A percentile compares a stretch with the other conserved stretches of the same genome.
Evolutionary conservation across 1,139 yeast genomes (phyloP).

Genomic region (Nakaseomyces nivariensis): DNA sequence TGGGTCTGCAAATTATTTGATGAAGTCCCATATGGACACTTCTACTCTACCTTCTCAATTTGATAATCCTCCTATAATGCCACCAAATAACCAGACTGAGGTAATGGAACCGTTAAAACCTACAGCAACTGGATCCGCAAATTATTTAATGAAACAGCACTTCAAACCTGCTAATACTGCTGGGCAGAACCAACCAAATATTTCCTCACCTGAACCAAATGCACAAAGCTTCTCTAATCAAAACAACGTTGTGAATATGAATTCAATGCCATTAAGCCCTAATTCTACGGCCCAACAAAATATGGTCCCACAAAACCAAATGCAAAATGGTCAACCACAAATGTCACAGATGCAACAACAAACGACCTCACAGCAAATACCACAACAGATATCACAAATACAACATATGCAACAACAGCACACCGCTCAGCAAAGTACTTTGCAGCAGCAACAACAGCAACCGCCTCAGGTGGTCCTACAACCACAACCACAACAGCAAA

Average conservation of each 20-base stretch:
- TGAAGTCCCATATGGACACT: constrained; percentile 17
- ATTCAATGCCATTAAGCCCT: neutral
- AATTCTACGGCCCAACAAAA: constrained; percentile 16
- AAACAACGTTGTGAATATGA: neutral
- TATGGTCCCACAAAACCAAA: constrained; percentile 6
- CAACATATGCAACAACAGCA: constrained; percentile 4
- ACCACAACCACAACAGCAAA: neutral
- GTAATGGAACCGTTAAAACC: constrained; percentile 19
- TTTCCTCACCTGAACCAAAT: constrained; percentile 6
- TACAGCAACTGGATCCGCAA: constrained; percentile 29
- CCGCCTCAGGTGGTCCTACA: neutral
- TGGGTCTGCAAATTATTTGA: constrained; percentile 36
- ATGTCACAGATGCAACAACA: constrained; percentile 36
- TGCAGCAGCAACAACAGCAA: neutral
- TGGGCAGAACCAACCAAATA: neutral
- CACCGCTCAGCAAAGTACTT: neutral
- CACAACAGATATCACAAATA: neutral
- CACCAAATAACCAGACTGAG: constrained; percentile 3
- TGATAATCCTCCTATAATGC: constrained; percentile 3
- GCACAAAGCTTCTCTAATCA: constrained; percentile 5
- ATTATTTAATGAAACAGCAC: constrained; percentile 25
- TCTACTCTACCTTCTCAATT: neutral
- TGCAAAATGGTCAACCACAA: constrained; percentile 33
- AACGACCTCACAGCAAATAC: constrained; percentile 34
- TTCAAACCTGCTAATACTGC: constrained; percentile 23